Conservation (phyloP, 2,329 filamentous ascomycete genomes). For the Colletotrichum coccodes region DNA sequence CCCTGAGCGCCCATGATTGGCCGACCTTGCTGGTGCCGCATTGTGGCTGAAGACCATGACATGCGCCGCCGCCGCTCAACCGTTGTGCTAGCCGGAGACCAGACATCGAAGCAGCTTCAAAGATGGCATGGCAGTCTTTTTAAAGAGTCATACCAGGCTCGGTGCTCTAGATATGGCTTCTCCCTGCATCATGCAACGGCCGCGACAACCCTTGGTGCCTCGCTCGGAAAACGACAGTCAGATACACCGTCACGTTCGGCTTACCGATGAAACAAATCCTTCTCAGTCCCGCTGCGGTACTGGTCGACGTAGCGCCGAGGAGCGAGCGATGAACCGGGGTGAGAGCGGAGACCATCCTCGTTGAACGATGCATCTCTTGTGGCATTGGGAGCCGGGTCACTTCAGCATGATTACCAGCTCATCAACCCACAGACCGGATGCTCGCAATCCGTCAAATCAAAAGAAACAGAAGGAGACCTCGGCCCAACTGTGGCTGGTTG, state of each 20-base stretch:
- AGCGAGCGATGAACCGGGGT: slow-evolving; percentile 16
- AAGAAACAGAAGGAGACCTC: neutral
- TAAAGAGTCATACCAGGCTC: neutral
- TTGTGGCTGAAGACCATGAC: neutral
- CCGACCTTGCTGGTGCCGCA: neutral
- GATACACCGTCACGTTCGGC: neutral
- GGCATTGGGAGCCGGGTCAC: neutral
- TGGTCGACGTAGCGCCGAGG: slow-evolving; percentile 15
- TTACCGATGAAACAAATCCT: neutral
- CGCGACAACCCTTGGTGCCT: neutral
- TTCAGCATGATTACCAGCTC: neutral
- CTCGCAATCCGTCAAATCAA: slow-evolving; percentile 10
- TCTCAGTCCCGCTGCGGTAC: neutral
- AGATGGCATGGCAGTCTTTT: neutral
- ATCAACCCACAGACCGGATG: neutral
- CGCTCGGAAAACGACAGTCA: neutral
- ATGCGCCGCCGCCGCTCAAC: neutral
- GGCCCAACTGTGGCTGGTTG: slow-evolving; percentile 19
- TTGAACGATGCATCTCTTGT: neutral
- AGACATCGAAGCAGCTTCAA: neutral
- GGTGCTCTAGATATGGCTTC: neutral
- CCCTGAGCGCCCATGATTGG: neutral
- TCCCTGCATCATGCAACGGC: neutral
- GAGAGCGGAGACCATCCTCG: neutral
- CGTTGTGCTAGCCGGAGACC: neutral